Evolutionary conservation across 441 rosid genomes (phyloP), one percentile per base, ranked within the genome.

Genomic region (Gossypium gossypioides): DNA sequence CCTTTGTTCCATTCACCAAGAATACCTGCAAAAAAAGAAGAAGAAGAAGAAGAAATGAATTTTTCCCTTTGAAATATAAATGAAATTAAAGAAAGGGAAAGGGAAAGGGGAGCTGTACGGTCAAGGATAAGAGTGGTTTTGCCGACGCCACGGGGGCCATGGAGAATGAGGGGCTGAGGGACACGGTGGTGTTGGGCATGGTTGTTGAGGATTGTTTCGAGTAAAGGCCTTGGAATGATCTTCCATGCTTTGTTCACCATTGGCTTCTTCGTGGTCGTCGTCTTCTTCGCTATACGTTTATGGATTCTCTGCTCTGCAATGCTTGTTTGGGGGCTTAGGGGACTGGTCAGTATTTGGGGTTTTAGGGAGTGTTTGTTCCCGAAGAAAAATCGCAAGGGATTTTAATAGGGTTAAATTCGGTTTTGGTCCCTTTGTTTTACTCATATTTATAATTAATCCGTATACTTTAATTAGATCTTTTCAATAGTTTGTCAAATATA

Each of bases 71-170:
- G 5, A 55, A 56, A 55, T 19, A 55, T 7, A 2, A 19, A 55
- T 19, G 50, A 13, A 1, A 4, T 25, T 25, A 18, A 13, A 16
- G 56, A 19, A 19, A 51, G 9, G 8, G 21, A 16, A 51, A 5
- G 9, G 24, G 37, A 8, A 0, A n/a, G 12, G 2, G 66, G 22
- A 0, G n/a, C 1, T 18, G 25, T 61, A 61, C 48, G 48, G 25
- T 61, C 67, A 46, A 61, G 48, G 25, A 61, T 61, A 40, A 63
- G 86, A 21, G 99, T 92, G 80, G 99, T 95, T 79, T 95, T 95
- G 88, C 99, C 97, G 81, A 82, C 89, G 81, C 99, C 99, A 42
- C 99, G 92, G 71, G 99, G 99, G 67, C 99, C 98, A 61, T 92
- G 99, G 84, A 92, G 84, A 76, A 95, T 80, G 75, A 95, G 97